Conservation (phyloP, 1,284 basidiomycete species). For the Pseudozyma flocculosa region DNA sequence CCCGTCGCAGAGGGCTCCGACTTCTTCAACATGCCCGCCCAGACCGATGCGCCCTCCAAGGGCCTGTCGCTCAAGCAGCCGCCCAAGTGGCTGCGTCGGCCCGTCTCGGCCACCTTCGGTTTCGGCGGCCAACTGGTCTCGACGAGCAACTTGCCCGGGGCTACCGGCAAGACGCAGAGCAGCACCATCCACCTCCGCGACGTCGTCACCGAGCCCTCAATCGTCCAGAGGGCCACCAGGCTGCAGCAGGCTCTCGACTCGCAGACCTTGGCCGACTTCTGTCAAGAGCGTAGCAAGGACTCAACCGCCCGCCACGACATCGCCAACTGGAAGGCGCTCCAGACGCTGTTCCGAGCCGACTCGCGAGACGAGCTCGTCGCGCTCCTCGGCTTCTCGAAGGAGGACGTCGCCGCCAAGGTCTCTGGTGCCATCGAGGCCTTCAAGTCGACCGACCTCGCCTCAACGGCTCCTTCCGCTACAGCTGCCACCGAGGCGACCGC, state of each 20-base stretch:
- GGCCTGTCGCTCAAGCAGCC: slow-evolving; percentile 65
- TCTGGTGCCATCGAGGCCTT: slow-evolving; percentile 77
- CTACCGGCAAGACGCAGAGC: slow-evolving; percentile 46
- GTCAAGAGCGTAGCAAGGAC: slow-evolving; percentile 47
- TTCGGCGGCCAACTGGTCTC: slow-evolving; percentile 81
- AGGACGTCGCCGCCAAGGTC: slow-evolving; percentile 76
- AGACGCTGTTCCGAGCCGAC: slow-evolving; percentile 84
- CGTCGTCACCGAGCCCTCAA: slow-evolving; percentile 70
- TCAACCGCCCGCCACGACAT: slow-evolving; percentile 60
- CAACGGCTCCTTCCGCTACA: too few species aligned
- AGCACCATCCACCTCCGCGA: slow-evolving; percentile 57
- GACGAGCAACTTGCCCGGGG: slow-evolving; percentile 68
- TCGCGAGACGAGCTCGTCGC: slow-evolving; percentile 87
- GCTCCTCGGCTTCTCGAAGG: slow-evolving; percentile 88
- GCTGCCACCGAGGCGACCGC: slow-evolving; percentile 63
- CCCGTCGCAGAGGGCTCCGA: slow-evolving; percentile 70
- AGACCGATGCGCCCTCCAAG: slow-evolving; percentile 57
- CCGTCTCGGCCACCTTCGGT: slow-evolving; percentile 80
- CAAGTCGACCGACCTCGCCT: slow-evolving; percentile 25
- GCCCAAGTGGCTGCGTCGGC: slow-evolving; percentile 91
- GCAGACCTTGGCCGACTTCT: slow-evolving; percentile 49
- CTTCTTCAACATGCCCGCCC: slow-evolving; percentile 72
- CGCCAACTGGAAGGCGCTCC: slow-evolving; percentile 76
- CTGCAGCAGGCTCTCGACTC: slow-evolving; percentile 71
- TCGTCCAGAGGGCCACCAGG: slow-evolving; percentile 75